A percentile compares a stretch with the other conserved stretches of the same genome.
Conservation (phyloP, 345 rosid species). For the Eucalyptus camaldulensis region DNA sequence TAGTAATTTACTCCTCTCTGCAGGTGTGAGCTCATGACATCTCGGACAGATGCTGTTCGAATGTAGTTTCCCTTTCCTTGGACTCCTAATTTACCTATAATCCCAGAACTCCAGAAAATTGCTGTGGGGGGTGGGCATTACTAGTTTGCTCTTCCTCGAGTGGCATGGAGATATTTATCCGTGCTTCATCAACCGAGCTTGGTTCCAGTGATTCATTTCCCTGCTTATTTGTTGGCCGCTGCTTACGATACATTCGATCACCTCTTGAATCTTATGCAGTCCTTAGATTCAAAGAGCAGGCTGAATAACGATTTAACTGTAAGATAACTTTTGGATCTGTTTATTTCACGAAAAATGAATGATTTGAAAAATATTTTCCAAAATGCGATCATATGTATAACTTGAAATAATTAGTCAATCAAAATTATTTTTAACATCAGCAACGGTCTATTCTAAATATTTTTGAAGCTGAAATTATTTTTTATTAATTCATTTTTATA, state of each 20-base stretch:
- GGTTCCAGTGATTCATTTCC: not conserved
- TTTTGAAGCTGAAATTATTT: accelerated
- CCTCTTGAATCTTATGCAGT: not conserved
- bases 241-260: not conserved
- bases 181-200: not conserved
- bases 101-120: not conserved
- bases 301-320: not conserved
- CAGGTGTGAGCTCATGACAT: not conserved
- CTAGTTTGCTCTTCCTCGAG: not conserved
- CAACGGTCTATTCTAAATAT: not conserved
- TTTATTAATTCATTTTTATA: accelerated
- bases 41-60: not conserved
- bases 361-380: not conserved
- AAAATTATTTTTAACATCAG: not conserved
- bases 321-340: accelerated
- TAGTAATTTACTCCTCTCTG: not conserved
- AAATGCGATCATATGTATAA: accelerated
- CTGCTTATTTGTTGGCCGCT: not conserved
- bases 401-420: not conserved
- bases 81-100: not conserved
- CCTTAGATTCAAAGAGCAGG: not conserved
- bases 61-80: not conserved
- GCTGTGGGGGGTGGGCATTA: not conserved
- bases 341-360: accelerated
- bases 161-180: not conserved